Conservation (phyloP, 2,329 filamentous ascomycete species). For the Xenosphaeropsis pyriputrescens region DNA sequence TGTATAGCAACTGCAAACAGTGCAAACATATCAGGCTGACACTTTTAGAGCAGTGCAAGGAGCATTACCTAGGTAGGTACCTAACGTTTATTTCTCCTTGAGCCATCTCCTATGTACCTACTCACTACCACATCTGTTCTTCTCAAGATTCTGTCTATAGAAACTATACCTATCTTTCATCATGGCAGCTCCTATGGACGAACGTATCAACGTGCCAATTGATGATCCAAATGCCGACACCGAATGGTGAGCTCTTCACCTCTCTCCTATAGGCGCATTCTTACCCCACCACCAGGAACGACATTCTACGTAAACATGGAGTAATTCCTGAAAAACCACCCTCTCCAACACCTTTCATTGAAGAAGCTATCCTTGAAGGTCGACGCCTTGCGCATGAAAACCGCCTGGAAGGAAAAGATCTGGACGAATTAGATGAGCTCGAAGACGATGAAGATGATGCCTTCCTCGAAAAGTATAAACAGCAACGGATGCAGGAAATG, state of each 20-base stretch:
- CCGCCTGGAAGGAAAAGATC: conserved; percentile 79
- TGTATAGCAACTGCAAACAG: too few relatives aligned
- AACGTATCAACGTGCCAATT: conserved; percentile 66
- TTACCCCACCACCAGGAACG: conserved; percentile 54
- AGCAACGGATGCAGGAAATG: conserved; percentile 78
- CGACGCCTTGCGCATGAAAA: conserved; percentile 79
- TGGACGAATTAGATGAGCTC: conserved; percentile 84
- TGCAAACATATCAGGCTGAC: too few relatives aligned
- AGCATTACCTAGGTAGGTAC: too few relatives aligned
- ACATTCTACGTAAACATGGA: conserved; percentile 92
- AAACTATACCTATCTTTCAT: conserved; percentile 3
- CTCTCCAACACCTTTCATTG: conserved; percentile 87
- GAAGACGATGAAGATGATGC: conserved; percentile 93
- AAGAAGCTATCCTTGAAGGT: conserved; percentile 82
- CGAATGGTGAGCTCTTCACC: conserved; percentile 55
- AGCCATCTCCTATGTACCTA: too few relatives aligned
- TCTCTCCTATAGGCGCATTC: neutral
- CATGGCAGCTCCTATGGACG: conserved; percentile 49
- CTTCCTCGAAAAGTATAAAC: conserved; percentile 76
- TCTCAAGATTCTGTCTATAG: neutral
- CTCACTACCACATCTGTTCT: neutral
- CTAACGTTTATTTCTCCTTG: too few relatives aligned
- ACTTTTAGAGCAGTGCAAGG: too few relatives aligned
- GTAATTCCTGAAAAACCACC: conserved; percentile 96
- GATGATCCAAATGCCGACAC: conserved; percentile 95